Evolutionary conservation across 176 grass and related monocot genomes (phyloP).

Genomic region (Hordeum marinum): DNA sequence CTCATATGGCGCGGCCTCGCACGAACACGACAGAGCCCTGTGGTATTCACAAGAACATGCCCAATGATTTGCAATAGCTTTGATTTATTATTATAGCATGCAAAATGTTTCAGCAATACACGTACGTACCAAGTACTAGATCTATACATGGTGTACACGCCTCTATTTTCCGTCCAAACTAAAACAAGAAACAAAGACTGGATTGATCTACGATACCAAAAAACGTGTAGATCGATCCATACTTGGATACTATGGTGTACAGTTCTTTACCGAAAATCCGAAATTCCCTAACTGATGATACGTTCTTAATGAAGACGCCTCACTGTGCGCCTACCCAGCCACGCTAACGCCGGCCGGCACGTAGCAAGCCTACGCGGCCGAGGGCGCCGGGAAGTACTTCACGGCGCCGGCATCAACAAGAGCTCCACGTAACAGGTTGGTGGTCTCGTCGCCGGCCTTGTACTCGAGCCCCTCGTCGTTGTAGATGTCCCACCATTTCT

Average conservation of each 20-base stretch:
- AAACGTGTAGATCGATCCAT: background rate
- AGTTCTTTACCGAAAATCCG: too few species aligned
- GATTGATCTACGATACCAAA: background rate
- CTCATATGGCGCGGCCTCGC: too few species aligned
- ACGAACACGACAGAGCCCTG: too few species aligned
- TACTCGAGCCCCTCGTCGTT: constrained; percentile 46
- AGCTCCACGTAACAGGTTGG: background rate
- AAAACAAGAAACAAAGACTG: too few species aligned
- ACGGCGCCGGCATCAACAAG: background rate
- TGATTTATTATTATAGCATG: too few species aligned
- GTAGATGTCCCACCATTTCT: constrained; percentile 55
- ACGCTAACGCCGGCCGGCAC: background rate
- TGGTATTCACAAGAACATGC: too few species aligned
- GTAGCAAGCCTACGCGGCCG: constrained; percentile 13
- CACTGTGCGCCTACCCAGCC: background rate
- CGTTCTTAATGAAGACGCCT: background rate
- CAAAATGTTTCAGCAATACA: too few species aligned
- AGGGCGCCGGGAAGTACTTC: constrained; percentile 40
- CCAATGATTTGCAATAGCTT: too few species aligned
- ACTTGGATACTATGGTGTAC: too few species aligned
- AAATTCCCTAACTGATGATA: background rate
- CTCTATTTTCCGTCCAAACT: too few species aligned
- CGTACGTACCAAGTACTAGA: too few species aligned
- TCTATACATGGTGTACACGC: too few species aligned
- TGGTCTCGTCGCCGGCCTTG: background rate